A percentile compares a stretch with the other conserved stretches of the same genome.
These are phyloP conservation scores for Posidonia australis DNA, from an alignment of 106 monocot species.

Conservation along the genomic window DNA sequence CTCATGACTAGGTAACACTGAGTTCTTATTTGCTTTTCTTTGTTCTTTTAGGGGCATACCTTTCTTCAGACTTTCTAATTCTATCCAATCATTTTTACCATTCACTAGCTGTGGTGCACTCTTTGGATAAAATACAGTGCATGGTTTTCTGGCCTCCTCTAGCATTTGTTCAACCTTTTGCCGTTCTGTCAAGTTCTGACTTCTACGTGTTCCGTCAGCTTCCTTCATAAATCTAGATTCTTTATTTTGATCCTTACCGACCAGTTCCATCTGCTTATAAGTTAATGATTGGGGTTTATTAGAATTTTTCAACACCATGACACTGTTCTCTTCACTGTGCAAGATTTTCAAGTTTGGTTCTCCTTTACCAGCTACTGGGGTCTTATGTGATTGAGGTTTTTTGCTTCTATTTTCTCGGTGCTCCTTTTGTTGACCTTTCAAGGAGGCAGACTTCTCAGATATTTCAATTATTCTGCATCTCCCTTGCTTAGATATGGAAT, in stretches of 20 bases:
- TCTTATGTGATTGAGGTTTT: background rate
- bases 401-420: background rate
- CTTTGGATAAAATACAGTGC: background rate
- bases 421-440: background rate
- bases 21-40: background rate
- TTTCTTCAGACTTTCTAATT: constrained; percentile 2
- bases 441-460: background rate
- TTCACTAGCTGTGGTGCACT: background rate
- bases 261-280: background rate
- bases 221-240: constrained; percentile 12
- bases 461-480: background rate
- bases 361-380: constrained; percentile 1
- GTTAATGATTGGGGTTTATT: background rate
- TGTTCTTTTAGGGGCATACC: background rate
- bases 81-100: constrained; percentile 11
- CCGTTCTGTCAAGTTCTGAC: background rate
- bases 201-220: background rate
- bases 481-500: constrained; percentile 4
- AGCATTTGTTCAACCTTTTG: background rate
- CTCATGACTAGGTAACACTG: background rate
- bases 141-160: background rate
- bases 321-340: constrained; percentile 1
- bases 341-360: constrained; percentile 7
- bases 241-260: constrained; percentile 5
- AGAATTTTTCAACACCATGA: background rate